phyloP scores from a whole-genome alignment of 345 rosid species.

The Lepidium sativum region DNA sequence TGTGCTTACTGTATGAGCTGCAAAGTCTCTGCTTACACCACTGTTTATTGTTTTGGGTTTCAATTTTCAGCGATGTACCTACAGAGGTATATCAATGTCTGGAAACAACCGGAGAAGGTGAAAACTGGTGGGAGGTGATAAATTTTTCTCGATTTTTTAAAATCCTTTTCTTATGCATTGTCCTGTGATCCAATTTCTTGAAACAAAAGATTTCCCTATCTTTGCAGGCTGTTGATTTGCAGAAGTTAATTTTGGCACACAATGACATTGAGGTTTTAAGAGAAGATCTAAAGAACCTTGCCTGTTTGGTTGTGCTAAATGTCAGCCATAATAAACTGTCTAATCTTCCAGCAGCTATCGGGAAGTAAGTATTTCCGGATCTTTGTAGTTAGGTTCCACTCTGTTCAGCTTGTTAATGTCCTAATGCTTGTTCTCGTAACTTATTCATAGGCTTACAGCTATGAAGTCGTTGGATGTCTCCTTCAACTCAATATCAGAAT shows the following conservation, averaged over 20 bases:
- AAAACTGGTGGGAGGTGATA: slow-evolving; percentile 98
- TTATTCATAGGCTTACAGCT: slow-evolving; percentile 50
- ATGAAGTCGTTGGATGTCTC: slow-evolving; percentile 85
- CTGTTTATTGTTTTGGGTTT: slow-evolving; percentile 4
- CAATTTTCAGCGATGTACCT: slow-evolving; percentile 57
- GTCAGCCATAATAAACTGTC: slow-evolving; percentile 71
- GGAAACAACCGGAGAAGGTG: slow-evolving; percentile 63
- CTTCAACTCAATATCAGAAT: slow-evolving; percentile 41
- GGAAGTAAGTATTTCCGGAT: slow-evolving; percentile 53
- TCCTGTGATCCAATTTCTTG: neutral
- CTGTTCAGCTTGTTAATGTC: neutral
- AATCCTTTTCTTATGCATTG: neutral
- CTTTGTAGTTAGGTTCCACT: neutral
- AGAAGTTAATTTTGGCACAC: slow-evolving; percentile 89
- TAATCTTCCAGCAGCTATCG: slow-evolving; percentile 65
- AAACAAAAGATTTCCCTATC: neutral
- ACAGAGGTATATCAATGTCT: slow-evolving; percentile 51
- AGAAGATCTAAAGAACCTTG: slow-evolving; percentile 68
- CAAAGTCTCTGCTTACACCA: neutral
- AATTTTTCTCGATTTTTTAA: neutral
- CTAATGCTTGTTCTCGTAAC: neutral
- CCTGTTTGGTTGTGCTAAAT: slow-evolving; percentile 59
- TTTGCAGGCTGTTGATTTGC: slow-evolving; percentile 75
- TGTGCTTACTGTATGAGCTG: slow-evolving; percentile 2
- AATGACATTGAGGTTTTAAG: slow-evolving; percentile 61